phyloP scores from a whole-genome alignment of 2,329 filamentous ascomycete genomes.

The Aspergillus luchuensis region DNA sequence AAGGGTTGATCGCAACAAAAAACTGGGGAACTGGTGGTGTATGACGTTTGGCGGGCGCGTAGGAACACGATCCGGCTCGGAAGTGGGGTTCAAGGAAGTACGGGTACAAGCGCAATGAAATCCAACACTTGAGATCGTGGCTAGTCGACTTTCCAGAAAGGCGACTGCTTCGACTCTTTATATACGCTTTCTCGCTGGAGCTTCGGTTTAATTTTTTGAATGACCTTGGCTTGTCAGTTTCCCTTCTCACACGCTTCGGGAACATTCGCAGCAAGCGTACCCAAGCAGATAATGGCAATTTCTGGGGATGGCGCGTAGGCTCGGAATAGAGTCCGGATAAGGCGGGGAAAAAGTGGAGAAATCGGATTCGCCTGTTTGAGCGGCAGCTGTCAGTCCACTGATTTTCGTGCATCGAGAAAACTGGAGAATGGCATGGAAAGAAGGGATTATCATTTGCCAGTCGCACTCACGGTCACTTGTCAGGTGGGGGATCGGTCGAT shows the following conservation, averaged over 20 bases:
- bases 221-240: constrained; percentile 12
- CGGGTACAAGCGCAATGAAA: background rate
- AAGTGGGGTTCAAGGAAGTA: constrained; percentile 6
- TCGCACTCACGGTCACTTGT: constrained; percentile 17
- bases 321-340: constrained; percentile 20
- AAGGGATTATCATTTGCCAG: constrained; percentile 10
- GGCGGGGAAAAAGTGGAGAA: constrained; percentile 37
- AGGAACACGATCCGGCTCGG: constrained; percentile 2
- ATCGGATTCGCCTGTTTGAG: background rate
- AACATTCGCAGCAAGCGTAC: constrained; percentile 8
- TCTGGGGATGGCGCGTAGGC: constrained; percentile 13
- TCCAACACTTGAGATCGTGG: background rate
- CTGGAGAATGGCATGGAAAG: constrained; percentile 4
- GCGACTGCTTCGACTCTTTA: constrained; percentile 15
- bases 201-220: no score
- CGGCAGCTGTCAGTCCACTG: constrained; percentile 13
- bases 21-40: constrained; percentile 4
- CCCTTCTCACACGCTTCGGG: constrained; percentile 12
- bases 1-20: constrained; percentile 16
- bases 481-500: constrained; percentile 14
- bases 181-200: background rate
- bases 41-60: constrained; percentile 11
- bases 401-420: constrained; percentile 13
- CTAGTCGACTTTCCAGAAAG: background rate
- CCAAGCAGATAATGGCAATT: constrained; percentile 8